Conservation (phyloP, 1,139 yeast species). For the Yamadazyma oceani region DNA sequence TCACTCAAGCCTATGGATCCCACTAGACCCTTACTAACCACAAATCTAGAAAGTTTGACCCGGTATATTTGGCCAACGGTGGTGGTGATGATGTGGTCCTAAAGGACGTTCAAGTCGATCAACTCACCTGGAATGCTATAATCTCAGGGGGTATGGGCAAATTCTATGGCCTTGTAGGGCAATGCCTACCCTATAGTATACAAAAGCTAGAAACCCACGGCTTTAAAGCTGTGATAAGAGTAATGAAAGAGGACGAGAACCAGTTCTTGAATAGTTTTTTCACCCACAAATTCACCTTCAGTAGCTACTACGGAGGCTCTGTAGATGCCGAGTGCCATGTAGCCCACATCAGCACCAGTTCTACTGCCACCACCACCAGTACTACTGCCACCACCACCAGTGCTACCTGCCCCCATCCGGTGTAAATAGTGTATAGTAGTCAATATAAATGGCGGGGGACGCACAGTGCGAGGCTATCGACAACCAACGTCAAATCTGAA, state of each 20-base stretch:
- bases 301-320: conserved; percentile 24
- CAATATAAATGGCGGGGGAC: too few species aligned
- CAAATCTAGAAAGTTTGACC: conserved; percentile 12
- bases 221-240: conserved; percentile 21
- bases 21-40: conserved; percentile 12
- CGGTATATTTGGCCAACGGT: conserved; percentile 6
- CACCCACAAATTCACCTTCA: conserved; percentile 31
- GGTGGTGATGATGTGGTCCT: conserved; percentile 3
- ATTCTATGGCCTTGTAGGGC: conserved; percentile 39
- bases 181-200: conserved; percentile 32
- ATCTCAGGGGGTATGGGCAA: conserved; percentile 26
- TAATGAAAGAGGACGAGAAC: conserved; percentile 28
- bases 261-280: conserved; percentile 30
- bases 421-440: too few species aligned
- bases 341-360: not conserved
- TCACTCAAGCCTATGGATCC: too few species aligned
- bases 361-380: too few species aligned
- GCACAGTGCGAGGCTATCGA: too few species aligned
- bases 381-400: too few species aligned
- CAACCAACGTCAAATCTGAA: too few species aligned
- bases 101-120: conserved; percentile 10
- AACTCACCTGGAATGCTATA: conserved; percentile 33
- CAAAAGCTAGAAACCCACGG: conserved; percentile 14
- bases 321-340: conserved; percentile 25
- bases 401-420: too few species aligned